phyloP scores from a whole-genome alignment of 768 basidiomycete genomes.

The Russula sp. region DNA sequence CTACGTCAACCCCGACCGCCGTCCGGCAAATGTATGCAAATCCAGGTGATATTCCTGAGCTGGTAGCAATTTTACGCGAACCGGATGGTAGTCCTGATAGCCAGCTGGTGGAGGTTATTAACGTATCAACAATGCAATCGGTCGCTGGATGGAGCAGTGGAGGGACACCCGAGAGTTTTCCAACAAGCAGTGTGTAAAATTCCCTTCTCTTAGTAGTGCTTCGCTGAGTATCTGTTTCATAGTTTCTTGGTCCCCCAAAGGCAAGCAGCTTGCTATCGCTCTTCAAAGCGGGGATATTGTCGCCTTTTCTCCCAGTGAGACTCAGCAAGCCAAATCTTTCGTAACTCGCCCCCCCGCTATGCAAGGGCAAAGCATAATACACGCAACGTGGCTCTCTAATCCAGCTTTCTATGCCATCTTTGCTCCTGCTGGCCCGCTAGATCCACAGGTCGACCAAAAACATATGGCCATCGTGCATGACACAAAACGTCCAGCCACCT shows the following conservation, averaged over 20 bases:
- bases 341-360: constrained; percentile 49
- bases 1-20: constrained; percentile 32
- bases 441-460: constrained; percentile 35
- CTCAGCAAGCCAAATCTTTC: constrained; percentile 47
- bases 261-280: constrained; percentile 76
- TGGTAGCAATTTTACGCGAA: constrained; percentile 53
- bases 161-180: constrained; percentile 40
- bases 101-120: constrained; percentile 50
- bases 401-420: constrained; percentile 64
- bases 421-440: constrained; percentile 36
- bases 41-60: constrained; percentile 51
- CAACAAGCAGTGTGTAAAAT: constrained; percentile 50
- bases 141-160: constrained; percentile 49
- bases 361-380: constrained; percentile 39
- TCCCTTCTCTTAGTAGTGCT: background rate
- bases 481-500: constrained; percentile 32
- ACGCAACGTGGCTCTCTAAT: constrained; percentile 60
- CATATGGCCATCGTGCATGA: constrained; percentile 39
- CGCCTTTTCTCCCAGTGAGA: constrained; percentile 53
- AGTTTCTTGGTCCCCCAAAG: constrained; percentile 86
- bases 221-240: constrained; percentile 12
- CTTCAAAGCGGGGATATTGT: constrained; percentile 63
- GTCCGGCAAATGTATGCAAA: constrained; percentile 55
- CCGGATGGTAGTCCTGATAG: constrained; percentile 26
- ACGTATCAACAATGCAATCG: constrained; percentile 42